Conservation (phyloP, 495 filamentous ascomycete species). For the Saxophila tyrrhenica region DNA sequence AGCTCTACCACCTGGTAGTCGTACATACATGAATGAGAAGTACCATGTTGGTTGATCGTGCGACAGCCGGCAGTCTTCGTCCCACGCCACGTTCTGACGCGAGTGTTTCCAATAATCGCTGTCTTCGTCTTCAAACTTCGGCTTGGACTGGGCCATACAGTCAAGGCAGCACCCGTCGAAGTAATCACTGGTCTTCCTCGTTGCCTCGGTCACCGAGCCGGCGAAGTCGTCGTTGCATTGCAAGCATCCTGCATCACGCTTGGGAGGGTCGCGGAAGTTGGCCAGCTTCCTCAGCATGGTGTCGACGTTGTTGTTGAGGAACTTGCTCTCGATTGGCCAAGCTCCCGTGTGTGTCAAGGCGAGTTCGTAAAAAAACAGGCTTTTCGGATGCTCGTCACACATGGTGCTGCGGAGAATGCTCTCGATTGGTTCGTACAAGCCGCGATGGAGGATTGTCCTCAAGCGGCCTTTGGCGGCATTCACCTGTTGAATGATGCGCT, state of each 20-base stretch:
- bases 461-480: constrained; percentile 27
- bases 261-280: neutral
- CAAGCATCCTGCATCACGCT: neutral
- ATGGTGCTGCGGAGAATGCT: neutral
- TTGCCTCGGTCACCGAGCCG: neutral
- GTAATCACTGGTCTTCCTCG: neutral
- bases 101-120: constrained; percentile 11
- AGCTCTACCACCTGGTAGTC: too few species aligned
- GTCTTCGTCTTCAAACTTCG: constrained; percentile 8
- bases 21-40: constrained; percentile 11
- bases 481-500: constrained; percentile 19
- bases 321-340: constrained; percentile 10
- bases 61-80: constrained; percentile 5
- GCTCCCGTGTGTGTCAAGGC: neutral
- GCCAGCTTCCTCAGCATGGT: neutral
- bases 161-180: constrained; percentile 19
- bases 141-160: constrained; percentile 12
- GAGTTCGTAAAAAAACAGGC: constrained; percentile 8
- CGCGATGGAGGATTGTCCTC: constrained; percentile 17
- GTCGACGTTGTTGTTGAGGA: neutral
- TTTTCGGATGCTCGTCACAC: constrained; percentile 1
- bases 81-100: neutral
- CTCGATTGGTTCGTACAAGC: constrained; percentile 12
- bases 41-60: constrained; percentile 16
- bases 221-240: constrained; percentile 7